A percentile compares a stretch with the other conserved stretches of the same genome.
Conservation (phyloP, 2,329 filamentous ascomycete genomes). For the Claviceps maximensis region DNA sequence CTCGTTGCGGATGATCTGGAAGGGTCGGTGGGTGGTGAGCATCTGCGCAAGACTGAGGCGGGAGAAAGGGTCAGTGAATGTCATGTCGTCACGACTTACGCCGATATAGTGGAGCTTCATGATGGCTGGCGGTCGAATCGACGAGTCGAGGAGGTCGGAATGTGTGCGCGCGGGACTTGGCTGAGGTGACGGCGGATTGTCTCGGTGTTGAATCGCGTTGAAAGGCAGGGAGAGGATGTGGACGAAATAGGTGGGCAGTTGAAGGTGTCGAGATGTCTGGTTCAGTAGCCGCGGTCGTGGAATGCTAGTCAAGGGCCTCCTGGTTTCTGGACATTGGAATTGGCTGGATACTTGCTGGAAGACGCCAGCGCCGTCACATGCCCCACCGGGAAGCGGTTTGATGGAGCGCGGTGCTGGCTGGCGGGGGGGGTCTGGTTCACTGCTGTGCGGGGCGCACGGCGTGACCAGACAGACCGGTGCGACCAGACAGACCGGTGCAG, state of each 20-base stretch:
- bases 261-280: not conserved
- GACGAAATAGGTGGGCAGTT: not conserved
- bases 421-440: too few species aligned
- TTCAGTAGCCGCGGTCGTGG: not conserved
- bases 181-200: not conserved
- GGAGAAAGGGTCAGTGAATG: slow-evolving; percentile 8
- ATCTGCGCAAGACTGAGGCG: slow-evolving; percentile 6
- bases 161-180: not conserved
- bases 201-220: not conserved
- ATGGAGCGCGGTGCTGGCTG: too few species aligned
- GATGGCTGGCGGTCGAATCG: slow-evolving; percentile 25
- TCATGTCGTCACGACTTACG: slow-evolving; percentile 37
- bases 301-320: not conserved
- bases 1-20: slow-evolving; percentile 70
- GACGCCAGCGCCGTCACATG: not conserved
- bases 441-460: too few species aligned
- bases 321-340: not conserved
- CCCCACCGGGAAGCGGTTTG: not conserved
- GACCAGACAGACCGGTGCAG: too few species aligned
- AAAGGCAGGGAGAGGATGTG: not conserved
- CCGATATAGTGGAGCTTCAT: slow-evolving; percentile 88
- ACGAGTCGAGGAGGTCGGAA: not conserved
- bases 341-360: not conserved
- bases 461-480: too few species aligned
- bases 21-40: not conserved